phyloP scores from a whole-genome alignment of 2,329 filamentous ascomycete genomes.

The Penicillium glabrum region DNA sequence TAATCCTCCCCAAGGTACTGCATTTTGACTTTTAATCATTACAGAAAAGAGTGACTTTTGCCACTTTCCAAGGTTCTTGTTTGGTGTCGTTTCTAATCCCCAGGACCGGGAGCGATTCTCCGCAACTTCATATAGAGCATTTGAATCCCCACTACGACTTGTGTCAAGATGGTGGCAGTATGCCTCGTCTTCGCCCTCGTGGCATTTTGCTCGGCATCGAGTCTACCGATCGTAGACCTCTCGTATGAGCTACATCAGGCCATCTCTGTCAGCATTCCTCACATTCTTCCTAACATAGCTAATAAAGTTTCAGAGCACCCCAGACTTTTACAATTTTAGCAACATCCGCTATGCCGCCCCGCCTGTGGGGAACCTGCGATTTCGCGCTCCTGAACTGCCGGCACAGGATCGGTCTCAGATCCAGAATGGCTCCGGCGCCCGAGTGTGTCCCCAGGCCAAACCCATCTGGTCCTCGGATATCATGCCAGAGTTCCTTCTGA shows the following conservation, averaged over 20 bases:
- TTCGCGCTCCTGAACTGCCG: slow-evolving; percentile 48
- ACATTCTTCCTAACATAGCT: neutral
- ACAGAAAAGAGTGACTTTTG: neutral
- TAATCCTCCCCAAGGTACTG: neutral
- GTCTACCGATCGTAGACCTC: slow-evolving; percentile 49
- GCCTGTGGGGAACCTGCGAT: slow-evolving; percentile 53
- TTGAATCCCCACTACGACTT: neutral
- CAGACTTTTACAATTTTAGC: slow-evolving; percentile 54
- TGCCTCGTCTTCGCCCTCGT: slow-evolving; percentile 12
- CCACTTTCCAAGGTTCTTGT: neutral
- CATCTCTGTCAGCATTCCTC: slow-evolving; percentile 15
- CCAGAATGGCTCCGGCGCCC: slow-evolving; percentile 46
- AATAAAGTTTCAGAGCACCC: slow-evolving; percentile 22
- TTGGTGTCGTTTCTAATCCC: neutral
- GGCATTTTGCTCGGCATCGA: slow-evolving; percentile 18
- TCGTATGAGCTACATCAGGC: slow-evolving; percentile 55
- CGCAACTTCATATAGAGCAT: no score
- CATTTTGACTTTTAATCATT: neutral
- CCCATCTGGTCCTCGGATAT: slow-evolving; percentile 46
- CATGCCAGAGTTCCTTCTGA: slow-evolving; percentile 18
- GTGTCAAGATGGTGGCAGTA: slow-evolving; percentile 6
- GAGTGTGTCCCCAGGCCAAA: slow-evolving; percentile 47
- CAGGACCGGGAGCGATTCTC: neutral
- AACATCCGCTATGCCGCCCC: slow-evolving; percentile 59
- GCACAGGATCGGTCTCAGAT: slow-evolving; percentile 44